phyloP scores from a whole-genome alignment of 2,329 filamentous ascomycete genomes.

The Penicillium sp. region DNA sequence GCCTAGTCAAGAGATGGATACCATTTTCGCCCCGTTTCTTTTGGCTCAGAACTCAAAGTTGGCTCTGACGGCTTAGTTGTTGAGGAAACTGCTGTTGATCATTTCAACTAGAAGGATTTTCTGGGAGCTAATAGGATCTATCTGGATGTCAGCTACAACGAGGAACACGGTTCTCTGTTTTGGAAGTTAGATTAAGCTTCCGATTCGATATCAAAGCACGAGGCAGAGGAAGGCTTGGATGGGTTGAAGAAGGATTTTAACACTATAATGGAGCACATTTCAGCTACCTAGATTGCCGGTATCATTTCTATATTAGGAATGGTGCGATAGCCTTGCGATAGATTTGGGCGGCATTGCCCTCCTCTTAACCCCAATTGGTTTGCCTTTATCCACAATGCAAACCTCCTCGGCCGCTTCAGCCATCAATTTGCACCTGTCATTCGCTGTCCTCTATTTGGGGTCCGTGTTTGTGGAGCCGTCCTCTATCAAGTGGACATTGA shows the following conservation, averaged over 20 bases:
- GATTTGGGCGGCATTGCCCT: no score
- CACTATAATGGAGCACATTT: neutral
- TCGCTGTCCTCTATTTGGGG: no score
- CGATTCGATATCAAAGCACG: neutral
- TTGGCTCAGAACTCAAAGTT: neutral
- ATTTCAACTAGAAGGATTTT: neutral
- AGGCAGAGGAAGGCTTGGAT: slow-evolving; percentile 1
- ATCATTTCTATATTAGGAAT: neutral
- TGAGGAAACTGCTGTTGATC: neutral
- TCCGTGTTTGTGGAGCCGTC: no score
- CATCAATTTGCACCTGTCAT: no score
- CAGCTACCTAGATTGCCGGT: no score
- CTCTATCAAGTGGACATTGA: no score
- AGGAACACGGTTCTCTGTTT: neutral
- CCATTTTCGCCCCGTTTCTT: neutral
- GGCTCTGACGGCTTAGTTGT: neutral
- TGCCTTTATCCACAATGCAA: no score
- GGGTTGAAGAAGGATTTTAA: neutral
- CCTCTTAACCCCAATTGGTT: no score
- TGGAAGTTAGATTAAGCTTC: slow-evolving; percentile 3
- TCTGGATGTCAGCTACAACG: slow-evolving; percentile 4
- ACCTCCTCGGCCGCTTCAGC: no score
- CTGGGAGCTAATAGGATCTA: neutral
- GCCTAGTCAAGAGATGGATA: neutral
- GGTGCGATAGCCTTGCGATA: no score